Percentiles rank a stretch among this genome's conserved stretches.
Conservation (phyloP, 805 yeast genomes). For the Scheffersomyces lignosus region DNA sequence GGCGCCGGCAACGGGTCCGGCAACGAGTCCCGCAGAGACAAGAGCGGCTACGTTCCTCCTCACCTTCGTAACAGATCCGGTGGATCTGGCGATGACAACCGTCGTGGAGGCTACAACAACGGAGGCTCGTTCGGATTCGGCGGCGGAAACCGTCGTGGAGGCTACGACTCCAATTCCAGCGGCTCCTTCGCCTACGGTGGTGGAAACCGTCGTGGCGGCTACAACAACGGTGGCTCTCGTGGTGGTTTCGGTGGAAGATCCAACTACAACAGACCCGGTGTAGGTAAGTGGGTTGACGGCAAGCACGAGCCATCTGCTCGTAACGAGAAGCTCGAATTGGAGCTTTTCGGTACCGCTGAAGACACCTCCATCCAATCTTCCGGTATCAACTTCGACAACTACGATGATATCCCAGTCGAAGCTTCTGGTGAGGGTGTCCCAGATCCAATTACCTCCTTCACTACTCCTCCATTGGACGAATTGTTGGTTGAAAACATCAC, state of each 20-base stretch:
- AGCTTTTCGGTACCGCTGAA: slow-evolving; percentile 78
- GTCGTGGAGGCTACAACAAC: slow-evolving; percentile 27
- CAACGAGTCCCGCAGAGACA: slow-evolving; percentile 13
- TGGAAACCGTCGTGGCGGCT: slow-evolving; percentile 14
- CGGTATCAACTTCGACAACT: slow-evolving; percentile 98
- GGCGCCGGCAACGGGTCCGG: slow-evolving; percentile 26
- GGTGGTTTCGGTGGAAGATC: slow-evolving; percentile 24
- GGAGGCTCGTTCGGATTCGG: slow-evolving; percentile 12
- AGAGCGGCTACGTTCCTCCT: slow-evolving; percentile 30
- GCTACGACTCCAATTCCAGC: slow-evolving; percentile 23
- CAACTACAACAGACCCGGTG: slow-evolving; percentile 47
- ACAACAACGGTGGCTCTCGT: slow-evolving; percentile 18
- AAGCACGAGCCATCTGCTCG: slow-evolving; percentile 79
- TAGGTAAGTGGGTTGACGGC: slow-evolving; percentile 86
- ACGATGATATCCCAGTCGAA: slow-evolving; percentile 98
- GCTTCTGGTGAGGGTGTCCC: slow-evolving; percentile 95
- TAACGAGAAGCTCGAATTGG: slow-evolving; percentile 69
- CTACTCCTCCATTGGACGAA: slow-evolving; percentile 87
- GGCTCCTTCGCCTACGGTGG: slow-evolving; percentile 30
- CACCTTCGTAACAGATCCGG: slow-evolving; percentile 35
- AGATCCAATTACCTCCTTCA: slow-evolving; percentile 84
- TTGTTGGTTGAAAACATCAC: slow-evolving; percentile 84
- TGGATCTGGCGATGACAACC: slow-evolving; percentile 30
- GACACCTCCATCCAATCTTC: slow-evolving; percentile 81
- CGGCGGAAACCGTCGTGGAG: slow-evolving; percentile 24